Evolutionary conservation across 139 green algal species (phyloP).

Genomic region (Coccomyxa sp.): DNA sequence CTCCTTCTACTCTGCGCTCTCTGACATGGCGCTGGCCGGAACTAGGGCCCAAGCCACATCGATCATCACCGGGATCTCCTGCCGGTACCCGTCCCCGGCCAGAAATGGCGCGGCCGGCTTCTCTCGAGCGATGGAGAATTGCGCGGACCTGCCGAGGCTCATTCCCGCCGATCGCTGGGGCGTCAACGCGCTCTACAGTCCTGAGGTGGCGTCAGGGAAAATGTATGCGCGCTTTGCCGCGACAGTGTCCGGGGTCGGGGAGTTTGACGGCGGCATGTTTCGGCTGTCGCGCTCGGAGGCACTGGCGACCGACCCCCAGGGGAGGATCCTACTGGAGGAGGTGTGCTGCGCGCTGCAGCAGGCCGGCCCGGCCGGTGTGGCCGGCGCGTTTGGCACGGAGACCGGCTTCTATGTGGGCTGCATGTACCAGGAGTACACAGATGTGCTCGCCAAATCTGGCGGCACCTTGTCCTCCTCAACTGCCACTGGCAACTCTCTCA

Average conservation of each 20-base stretch:
- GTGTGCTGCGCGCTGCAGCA: background rate
- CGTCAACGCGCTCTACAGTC: constrained; percentile 19
- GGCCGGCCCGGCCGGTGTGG: background rate
- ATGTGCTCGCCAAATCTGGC: background rate
- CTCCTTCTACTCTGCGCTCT: too few relatives aligned
- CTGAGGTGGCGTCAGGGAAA: background rate
- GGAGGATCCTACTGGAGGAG: constrained; percentile 8
- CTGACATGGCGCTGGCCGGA: too few relatives aligned
- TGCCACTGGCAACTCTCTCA: constrained; percentile 25
- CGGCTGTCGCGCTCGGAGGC: constrained; percentile 45
- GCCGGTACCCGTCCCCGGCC: too few relatives aligned
- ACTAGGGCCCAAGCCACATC: too few relatives aligned
- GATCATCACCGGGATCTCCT: too few relatives aligned
- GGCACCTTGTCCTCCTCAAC: constrained; percentile 8
- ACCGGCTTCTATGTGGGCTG: constrained; percentile 38
- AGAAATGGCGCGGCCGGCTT: constrained; percentile 6
- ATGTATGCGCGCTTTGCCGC: constrained; percentile 46
- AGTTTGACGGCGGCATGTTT: constrained; percentile 64
- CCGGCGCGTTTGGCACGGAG: background rate
- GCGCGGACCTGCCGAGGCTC: constrained; percentile 4
- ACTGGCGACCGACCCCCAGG: constrained; percentile 64
- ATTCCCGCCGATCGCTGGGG: constrained; percentile 26
- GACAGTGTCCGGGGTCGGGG: constrained; percentile 43
- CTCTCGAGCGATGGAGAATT: background rate
- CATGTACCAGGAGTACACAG: constrained; percentile 46